Percentiles rank a stretch among this genome's conserved stretches.
These are phyloP conservation scores for Pisolithus sp. DNA, from an alignment of 768 basidiomycete species.

Conservation along the genomic window DNA sequence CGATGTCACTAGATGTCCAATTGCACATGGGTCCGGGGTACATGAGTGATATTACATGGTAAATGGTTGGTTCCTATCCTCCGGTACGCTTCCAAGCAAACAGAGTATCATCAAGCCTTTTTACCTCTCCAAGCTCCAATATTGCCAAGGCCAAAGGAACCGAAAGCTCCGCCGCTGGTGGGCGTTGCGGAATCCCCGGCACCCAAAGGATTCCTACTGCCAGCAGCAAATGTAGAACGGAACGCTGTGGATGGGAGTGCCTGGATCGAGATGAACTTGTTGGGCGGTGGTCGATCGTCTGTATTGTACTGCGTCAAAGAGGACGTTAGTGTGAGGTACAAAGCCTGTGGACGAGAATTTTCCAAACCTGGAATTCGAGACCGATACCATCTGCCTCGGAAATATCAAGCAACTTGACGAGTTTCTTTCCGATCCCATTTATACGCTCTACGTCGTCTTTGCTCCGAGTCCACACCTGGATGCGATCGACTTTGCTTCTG, in stretches of 20 bases:
- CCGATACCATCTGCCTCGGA: slow-evolving; percentile 81
- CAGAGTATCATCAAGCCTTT: slow-evolving; percentile 15
- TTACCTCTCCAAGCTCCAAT: slow-evolving; percentile 29
- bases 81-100: too few relatives aligned
- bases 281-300: slow-evolving; percentile 76
- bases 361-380: slow-evolving; percentile 80
- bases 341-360: neutral
- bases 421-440: slow-evolving; percentile 77
- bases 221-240: slow-evolving; percentile 55
- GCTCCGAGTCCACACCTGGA: slow-evolving; percentile 85
- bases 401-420: slow-evolving; percentile 77
- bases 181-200: slow-evolving; percentile 20
- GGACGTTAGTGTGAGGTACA: neutral
- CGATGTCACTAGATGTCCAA: too few relatives aligned
- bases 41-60: too few relatives aligned
- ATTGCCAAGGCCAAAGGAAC: slow-evolving; percentile 40
- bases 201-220: slow-evolving; percentile 17
- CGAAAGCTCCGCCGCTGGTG: slow-evolving; percentile 37
- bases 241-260: slow-evolving; percentile 59
- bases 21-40: too few relatives aligned
- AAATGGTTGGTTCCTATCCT: too few relatives aligned
- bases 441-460: slow-evolving; percentile 83
- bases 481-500: slow-evolving; percentile 80
- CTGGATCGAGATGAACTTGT: slow-evolving; percentile 80
- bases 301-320: slow-evolving; percentile 59